phyloP scores from a whole-genome alignment of 2,329 filamentous ascomycete species.

The Capronia americana region DNA sequence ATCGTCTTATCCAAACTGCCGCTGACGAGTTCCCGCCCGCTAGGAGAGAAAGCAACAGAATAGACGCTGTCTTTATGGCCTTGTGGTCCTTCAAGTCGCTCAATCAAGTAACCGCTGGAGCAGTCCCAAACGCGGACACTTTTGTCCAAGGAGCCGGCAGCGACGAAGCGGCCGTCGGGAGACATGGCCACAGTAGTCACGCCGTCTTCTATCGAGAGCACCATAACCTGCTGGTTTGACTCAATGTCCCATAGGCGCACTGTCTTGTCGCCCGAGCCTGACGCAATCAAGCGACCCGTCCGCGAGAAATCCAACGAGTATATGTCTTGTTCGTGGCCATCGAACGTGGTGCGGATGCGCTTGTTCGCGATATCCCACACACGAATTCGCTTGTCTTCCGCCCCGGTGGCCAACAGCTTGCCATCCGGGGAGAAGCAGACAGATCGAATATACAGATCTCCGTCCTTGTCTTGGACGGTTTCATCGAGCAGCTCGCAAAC shows the following conservation, averaged over 20 bases:
- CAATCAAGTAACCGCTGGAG: constrained; percentile 80
- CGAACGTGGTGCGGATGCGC: constrained; percentile 88
- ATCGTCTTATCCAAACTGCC: constrained; percentile 97
- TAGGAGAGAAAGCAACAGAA: constrained; percentile 93
- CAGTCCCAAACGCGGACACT: constrained; percentile 98
- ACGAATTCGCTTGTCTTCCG: constrained; percentile 95
- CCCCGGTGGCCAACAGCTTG: constrained; percentile 90
- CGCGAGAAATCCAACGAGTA: constrained; percentile 95
- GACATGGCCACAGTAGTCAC: constrained; percentile 98
- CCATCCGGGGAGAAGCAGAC: constrained; percentile 99
- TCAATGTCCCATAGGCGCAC: constrained; percentile 97
- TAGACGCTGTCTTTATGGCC: constrained; percentile 98
- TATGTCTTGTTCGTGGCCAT: constrained; percentile 98
- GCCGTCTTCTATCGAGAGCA: constrained; percentile 91
- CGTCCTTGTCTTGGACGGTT: constrained; percentile 76
- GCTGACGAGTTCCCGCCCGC: constrained; percentile 88
- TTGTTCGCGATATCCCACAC: constrained; percentile 92
- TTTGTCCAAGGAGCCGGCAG: constrained; percentile 94
- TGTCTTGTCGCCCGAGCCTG: constrained; percentile 90
- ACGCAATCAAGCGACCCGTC: constrained; percentile 92
- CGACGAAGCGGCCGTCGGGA: constrained; percentile 90
- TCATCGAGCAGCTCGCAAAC: constrained; percentile 91
- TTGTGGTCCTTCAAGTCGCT: constrained; percentile 88
- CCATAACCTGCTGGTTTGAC: constrained; percentile 78
- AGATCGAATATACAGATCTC: constrained; percentile 94